These are phyloP conservation scores for Monilinia polystroma DNA, from an alignment of 2,329 filamentous ascomycete species.

Conservation along the genomic window DNA sequence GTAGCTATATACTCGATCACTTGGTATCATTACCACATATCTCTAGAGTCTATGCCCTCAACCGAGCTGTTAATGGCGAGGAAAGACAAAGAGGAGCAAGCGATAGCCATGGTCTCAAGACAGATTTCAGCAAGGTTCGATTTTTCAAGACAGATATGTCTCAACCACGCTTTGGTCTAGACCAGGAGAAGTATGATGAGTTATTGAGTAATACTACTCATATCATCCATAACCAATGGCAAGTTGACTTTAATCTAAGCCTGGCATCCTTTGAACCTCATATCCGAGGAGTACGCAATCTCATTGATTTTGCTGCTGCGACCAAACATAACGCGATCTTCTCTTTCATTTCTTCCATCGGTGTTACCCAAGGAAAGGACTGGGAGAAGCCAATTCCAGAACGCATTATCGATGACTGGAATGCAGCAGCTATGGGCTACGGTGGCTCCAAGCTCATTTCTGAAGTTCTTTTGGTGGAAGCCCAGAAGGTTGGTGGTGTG, in stretches of 20 bases:
- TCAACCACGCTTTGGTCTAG: slow-evolving; percentile 50
- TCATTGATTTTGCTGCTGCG: slow-evolving; percentile 38
- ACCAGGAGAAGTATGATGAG: slow-evolving; percentile 21
- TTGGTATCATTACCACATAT: slow-evolving; percentile 41
- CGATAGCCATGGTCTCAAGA: slow-evolving; percentile 44
- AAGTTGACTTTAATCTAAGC: slow-evolving; percentile 43
- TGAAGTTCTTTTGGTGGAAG: slow-evolving; percentile 45
- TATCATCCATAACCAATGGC: slow-evolving; percentile 40
- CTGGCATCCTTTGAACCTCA: slow-evolving; percentile 42
- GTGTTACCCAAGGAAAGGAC: slow-evolving; percentile 23
- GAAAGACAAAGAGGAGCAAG: slow-evolving; percentile 29
- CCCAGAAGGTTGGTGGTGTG: slow-evolving; percentile 43
- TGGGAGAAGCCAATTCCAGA: slow-evolving; percentile 41
- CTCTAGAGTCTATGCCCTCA: slow-evolving; percentile 49
- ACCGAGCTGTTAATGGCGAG: slow-evolving; percentile 41
- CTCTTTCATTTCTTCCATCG: slow-evolving; percentile 34
- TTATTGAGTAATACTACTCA: slow-evolving; percentile 29
- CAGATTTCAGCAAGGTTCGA: slow-evolving; percentile 44
- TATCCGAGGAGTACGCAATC: slow-evolving; percentile 43
- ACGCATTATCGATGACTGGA: slow-evolving; percentile 39
- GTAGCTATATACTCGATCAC: slow-evolving; percentile 48
- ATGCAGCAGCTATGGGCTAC: slow-evolving; percentile 38
- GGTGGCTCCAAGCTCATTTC: slow-evolving; percentile 34
- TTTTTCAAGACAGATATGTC: slow-evolving; percentile 52
- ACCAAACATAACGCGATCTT: slow-evolving; percentile 32